A percentile compares a stretch with the other conserved stretches of the same genome.
These are phyloP conservation scores for Cryphonectria radicalis DNA, from an alignment of 2,329 filamentous ascomycete genomes.

Conservation along the genomic window DNA sequence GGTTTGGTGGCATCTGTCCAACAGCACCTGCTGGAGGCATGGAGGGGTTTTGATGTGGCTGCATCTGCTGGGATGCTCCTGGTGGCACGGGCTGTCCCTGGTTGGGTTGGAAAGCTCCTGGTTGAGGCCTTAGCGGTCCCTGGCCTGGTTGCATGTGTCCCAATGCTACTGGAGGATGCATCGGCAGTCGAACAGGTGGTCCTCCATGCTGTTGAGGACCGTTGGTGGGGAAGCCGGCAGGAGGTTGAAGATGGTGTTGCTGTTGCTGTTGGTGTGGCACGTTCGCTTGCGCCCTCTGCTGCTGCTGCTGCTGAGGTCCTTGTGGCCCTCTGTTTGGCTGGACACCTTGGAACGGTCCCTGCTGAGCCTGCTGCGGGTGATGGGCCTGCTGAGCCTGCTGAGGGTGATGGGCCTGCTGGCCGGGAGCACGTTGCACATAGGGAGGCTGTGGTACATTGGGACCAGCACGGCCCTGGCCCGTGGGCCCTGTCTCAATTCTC, in stretches of 20 bases:
- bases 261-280: neutral
- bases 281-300: neutral
- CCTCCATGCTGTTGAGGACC: neutral
- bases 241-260: neutral
- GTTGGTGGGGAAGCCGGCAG: neutral
- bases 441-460: constrained; percentile 4
- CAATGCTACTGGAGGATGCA: neutral
- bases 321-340: neutral
- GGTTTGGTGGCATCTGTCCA: neutral
- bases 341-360: neutral
- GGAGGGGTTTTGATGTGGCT: neutral
- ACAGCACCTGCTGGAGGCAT: neutral
- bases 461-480: constrained; percentile 9
- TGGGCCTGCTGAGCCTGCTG: constrained; percentile 4
- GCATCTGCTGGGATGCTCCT: neutral
- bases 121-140: neutral
- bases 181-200: neutral
- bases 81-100: neutral
- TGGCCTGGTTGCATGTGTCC: neutral
- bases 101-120: neutral
- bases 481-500: neutral
- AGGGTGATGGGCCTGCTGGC: neutral
- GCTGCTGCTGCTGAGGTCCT: neutral
- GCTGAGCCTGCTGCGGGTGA: neutral
- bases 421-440: neutral